phyloP scores from a whole-genome alignment of 345 rosid genomes.

The Dipteronia dyeriana region DNA sequence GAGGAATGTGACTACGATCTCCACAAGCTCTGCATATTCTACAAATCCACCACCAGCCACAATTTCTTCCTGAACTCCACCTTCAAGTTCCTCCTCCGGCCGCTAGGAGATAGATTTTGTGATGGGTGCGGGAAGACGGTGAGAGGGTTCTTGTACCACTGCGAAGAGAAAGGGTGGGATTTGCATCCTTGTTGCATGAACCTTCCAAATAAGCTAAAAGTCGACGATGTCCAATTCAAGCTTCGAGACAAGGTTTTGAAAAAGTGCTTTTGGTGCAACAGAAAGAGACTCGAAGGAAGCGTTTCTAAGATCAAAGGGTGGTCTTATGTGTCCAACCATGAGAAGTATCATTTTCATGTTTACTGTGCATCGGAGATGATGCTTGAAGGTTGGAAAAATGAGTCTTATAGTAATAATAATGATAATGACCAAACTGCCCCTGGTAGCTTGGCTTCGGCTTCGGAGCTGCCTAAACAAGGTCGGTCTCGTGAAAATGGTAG shows the following conservation, averaged over 20 bases:
- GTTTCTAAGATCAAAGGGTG: conserved; percentile 4
- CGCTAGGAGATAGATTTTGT: not conserved
- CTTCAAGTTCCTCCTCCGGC: not conserved
- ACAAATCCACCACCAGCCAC: not conserved
- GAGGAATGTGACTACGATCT: conserved; percentile 13
- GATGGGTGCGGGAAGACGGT: conserved; percentile 9
- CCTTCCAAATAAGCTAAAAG: not conserved
- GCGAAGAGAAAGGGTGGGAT: not conserved
- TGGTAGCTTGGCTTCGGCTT: conserved; percentile 6
- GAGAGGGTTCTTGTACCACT: conserved; percentile 8
- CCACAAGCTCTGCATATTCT: conserved; percentile 4
- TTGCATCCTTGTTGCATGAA: conserved; percentile 18
- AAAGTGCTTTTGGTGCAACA: conserved; percentile 15
- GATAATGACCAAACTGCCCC: too few species aligned
- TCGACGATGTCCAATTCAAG: not conserved
- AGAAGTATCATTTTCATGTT: conserved; percentile 14
- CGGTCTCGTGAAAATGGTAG: not conserved
- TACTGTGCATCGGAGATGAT: conserved; percentile 1
- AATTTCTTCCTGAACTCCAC: conserved; percentile 7
- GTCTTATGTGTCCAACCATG: conserved; percentile 16
- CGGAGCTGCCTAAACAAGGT: conserved; percentile 9
- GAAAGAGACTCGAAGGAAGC: not conserved
- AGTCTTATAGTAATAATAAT: not conserved
- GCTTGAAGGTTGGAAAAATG: not conserved
- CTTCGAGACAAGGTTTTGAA: not conserved